These are phyloP conservation scores for Astragalus glycyphyllos DNA, from an alignment of 306 rosid genomes.

Conservation along the genomic window DNA sequence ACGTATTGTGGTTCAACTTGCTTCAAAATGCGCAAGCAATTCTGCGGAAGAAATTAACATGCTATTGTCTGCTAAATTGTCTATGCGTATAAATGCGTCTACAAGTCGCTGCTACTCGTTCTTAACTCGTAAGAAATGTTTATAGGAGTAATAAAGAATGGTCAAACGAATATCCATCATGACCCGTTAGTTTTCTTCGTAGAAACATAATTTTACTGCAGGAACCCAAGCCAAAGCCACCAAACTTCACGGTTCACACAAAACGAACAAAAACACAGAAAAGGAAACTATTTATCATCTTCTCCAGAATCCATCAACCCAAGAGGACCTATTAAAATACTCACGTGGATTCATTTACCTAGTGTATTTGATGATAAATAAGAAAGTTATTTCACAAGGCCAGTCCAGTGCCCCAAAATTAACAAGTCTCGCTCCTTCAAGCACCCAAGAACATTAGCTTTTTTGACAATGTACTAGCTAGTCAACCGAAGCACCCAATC, in stretches of 20 bases:
- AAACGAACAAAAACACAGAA: not conserved
- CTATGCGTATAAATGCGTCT: not conserved
- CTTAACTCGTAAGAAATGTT: not conserved
- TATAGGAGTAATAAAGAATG: not conserved
- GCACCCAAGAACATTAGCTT: conserved; percentile 30
- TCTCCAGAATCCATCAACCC: conserved; percentile 1
- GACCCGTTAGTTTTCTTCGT: not conserved
- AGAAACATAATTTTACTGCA: not conserved
- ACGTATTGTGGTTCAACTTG: not conserved
- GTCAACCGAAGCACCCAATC: conserved; percentile 19
- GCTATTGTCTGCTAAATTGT: not conserved
- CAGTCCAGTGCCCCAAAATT: not conserved
- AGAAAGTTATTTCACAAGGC: conserved; percentile 12
- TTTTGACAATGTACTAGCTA: not conserved
- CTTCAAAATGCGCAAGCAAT: not conserved
- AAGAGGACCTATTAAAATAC: not conserved
- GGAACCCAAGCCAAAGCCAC: not conserved
- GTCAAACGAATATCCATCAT: conserved; percentile 8
- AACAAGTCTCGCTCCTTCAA: conserved; percentile 33
- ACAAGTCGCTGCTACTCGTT: not conserved
- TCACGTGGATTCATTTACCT: conserved; percentile 5
- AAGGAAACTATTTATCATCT: not conserved
- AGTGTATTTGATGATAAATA: conserved; percentile 7
- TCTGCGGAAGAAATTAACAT: not conserved
- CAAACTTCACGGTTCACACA: not conserved